Conservation (phyloP, 768 basidiomycete genomes). For the Amanita subjunquillea region DNA sequence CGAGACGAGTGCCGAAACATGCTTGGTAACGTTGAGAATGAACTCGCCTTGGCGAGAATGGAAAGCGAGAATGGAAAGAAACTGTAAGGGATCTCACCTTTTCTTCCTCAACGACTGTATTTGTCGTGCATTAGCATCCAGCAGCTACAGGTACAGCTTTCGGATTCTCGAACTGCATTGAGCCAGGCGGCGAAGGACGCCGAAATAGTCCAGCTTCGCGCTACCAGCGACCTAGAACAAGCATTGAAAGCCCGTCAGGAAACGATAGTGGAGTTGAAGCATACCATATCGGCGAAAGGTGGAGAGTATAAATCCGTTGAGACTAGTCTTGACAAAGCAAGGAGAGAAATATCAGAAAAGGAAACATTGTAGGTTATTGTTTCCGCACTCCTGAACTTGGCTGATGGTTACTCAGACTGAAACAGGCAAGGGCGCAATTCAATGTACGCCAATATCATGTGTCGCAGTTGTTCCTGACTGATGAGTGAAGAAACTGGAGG, state of each 20-base stretch:
- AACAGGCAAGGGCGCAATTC: constrained; percentile 3
- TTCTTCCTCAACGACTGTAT: background rate
- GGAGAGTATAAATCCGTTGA: background rate
- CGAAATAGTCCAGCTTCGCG: background rate
- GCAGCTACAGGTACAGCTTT: background rate
- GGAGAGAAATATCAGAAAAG: background rate
- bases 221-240: background rate
- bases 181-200: background rate
- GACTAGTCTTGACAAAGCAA: background rate
- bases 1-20: background rate
- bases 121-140: background rate
- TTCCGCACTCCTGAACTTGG: background rate
- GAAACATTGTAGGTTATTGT: background rate
- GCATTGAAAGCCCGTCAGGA: background rate
- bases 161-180: background rate
- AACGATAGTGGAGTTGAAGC: background rate
- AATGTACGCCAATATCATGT: constrained; percentile 1
- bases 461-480: background rate
- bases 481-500: constrained; percentile 34
- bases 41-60: background rate
- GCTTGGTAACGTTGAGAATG: background rate
- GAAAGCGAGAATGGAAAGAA: background rate
- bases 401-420: background rate
- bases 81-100: background rate
- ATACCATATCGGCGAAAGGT: background rate